A percentile compares a stretch with the other conserved stretches of the same genome.
These are phyloP conservation scores for Orbilia blumenaviensis DNA, from an alignment of 2,329 filamentous ascomycete species.

Conservation along the genomic window DNA sequence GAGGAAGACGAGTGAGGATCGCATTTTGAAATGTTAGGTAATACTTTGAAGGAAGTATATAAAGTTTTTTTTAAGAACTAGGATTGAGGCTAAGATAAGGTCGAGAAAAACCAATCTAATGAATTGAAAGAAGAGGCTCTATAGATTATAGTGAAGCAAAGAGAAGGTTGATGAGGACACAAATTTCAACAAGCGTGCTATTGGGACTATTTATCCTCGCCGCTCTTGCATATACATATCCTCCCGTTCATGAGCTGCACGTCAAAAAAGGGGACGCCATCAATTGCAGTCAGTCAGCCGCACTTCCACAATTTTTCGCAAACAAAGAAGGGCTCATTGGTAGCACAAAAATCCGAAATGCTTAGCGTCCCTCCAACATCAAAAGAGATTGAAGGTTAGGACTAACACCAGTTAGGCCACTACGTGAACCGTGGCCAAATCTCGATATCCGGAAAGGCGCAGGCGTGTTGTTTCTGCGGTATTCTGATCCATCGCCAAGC, in stretches of 20 bases:
- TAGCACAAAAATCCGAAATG: neutral
- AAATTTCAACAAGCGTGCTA: neutral
- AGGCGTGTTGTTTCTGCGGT: constrained; percentile 37
- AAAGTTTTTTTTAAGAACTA: neutral
- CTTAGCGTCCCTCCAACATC: neutral
- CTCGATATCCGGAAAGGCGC: neutral
- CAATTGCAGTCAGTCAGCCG: constrained; percentile 18
- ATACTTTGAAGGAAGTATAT: neutral
- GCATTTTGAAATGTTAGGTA: constrained; percentile 21
- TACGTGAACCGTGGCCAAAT: too few relatives aligned
- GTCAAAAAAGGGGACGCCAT: constrained; percentile 5
- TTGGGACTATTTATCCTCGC: constrained; percentile 32
- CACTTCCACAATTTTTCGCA: constrained; percentile 18
- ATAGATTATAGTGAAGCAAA: neutral
- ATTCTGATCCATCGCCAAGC: constrained; percentile 46
- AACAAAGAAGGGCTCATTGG: neutral
- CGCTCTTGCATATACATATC: neutral
- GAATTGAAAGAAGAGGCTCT: neutral
- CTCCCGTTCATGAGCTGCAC: neutral
- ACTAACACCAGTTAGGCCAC: constrained; percentile 1
- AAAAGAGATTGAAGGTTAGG: constrained; percentile 7
- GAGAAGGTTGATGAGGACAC: constrained; percentile 1
- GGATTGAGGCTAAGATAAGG: neutral
- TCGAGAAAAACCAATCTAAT: neutral
- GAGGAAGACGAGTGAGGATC: constrained; percentile 2